Evolutionary conservation across 2,329 filamentous ascomycete species (phyloP).

Genomic region (Phaeoacremonium minimum): DNA sequence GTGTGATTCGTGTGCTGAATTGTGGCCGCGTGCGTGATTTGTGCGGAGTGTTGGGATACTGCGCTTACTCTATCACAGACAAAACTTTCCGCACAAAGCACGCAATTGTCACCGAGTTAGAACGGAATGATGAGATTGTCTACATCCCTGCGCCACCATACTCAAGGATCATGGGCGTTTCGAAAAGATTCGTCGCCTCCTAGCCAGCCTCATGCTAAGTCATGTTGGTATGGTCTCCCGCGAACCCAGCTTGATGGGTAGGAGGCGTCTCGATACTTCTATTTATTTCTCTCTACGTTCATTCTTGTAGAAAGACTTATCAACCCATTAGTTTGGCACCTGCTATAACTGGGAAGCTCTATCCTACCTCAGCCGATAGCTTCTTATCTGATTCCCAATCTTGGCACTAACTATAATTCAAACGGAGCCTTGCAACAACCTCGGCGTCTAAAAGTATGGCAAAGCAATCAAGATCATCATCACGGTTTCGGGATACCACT

Average conservation of each 20-base stretch:
- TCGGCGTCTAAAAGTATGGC: not conserved
- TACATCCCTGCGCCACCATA: not conserved
- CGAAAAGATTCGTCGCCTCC: not conserved
- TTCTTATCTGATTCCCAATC: not conserved
- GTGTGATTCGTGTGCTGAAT: not conserved
- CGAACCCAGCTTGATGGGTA: not conserved
- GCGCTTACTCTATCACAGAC: not conserved
- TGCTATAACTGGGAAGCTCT: not conserved
- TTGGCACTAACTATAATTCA: not conserved
- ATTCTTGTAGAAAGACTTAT: not conserved
- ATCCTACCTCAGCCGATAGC: not conserved
- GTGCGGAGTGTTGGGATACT: constrained; percentile 1
- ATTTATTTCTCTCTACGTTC: not conserved
- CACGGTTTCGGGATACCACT: not conserved
- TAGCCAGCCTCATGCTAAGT: not conserved
- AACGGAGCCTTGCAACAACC: not conserved
- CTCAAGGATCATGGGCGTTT: not conserved
- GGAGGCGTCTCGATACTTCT: not conserved
- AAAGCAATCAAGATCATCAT: constrained; percentile 1
- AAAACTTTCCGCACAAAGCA: constrained; percentile 2
- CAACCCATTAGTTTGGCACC: not conserved
- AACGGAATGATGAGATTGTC: not conserved
- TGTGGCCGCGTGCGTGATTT: constrained; percentile 1
- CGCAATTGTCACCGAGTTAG: constrained; percentile 1
- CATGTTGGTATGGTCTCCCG: not conserved